Conservation (phyloP, 768 basidiomycete genomes). For the Serendipita sp. region DNA sequence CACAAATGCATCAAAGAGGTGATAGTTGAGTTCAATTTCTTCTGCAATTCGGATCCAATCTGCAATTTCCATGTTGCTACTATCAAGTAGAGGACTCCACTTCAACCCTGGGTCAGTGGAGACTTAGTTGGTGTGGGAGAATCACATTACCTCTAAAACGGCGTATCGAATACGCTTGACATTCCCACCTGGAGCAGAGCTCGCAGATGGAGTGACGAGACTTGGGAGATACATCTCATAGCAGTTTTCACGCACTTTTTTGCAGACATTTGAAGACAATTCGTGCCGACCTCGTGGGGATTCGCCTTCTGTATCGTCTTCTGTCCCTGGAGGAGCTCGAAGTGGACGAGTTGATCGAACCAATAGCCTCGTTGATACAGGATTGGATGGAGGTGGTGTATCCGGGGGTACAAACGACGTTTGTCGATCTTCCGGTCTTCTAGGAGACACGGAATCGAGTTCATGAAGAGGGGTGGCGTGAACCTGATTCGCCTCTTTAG, state of each 20-base stretch:
- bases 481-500: neutral
- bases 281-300: neutral
- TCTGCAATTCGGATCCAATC: slow-evolving; percentile 52
- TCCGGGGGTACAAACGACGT: neutral
- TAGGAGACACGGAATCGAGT: neutral
- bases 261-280: slow-evolving; percentile 16
- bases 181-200: slow-evolving; percentile 37
- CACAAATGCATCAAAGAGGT: slow-evolving; percentile 75
- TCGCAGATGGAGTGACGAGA: slow-evolving; percentile 60
- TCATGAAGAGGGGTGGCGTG: neutral
- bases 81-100: slow-evolving; percentile 81
- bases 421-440: no score
- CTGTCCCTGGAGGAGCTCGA: slow-evolving; percentile 23
- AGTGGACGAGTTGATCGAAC: slow-evolving; percentile 63
- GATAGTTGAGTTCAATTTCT: slow-evolving; percentile 87
- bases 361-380: slow-evolving; percentile 15
- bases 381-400: neutral
- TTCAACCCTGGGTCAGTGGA: slow-evolving; percentile 18
- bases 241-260: slow-evolving; percentile 40
- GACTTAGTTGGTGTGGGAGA: neutral
- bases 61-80: slow-evolving; percentile 72
- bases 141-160: slow-evolving; percentile 50
- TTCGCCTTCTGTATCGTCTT: neutral
- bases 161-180: slow-evolving; percentile 70
- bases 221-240: slow-evolving; percentile 63